Evolutionary conservation across 208 protist genomes (phyloP).

Genomic region (Leishmania major): DNA sequence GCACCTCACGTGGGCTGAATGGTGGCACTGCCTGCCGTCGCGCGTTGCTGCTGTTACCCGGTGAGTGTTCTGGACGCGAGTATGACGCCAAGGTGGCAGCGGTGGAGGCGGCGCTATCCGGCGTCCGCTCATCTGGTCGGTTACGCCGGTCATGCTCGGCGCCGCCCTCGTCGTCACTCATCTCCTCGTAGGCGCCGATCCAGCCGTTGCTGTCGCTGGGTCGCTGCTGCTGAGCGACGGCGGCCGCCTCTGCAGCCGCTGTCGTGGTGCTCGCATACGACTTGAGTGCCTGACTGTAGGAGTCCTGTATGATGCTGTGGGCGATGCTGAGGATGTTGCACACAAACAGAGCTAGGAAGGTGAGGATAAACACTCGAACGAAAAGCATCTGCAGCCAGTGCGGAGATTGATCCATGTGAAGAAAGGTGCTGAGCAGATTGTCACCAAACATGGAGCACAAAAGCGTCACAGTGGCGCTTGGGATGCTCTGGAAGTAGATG

Average conservation of each 20-base stretch:
- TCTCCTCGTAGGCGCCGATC: neutral
- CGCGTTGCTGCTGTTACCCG: neutral
- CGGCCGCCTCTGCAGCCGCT: slow-evolving; percentile 1
- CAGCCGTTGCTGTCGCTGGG: neutral
- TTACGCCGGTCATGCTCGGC: neutral
- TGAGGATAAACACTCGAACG: slow-evolving; percentile 49
- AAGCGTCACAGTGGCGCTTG: slow-evolving; percentile 43
- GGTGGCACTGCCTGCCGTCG: slow-evolving; percentile 11
- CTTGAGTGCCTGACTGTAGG: slow-evolving; percentile 49
- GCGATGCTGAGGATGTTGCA: slow-evolving; percentile 67
- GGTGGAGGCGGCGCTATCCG: neutral
- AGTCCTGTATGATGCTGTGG: slow-evolving; percentile 69
- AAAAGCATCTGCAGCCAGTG: slow-evolving; percentile 46
- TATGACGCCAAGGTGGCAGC: neutral
- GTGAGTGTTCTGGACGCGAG: neutral
- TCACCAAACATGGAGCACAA: slow-evolving; percentile 64
- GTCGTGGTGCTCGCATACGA: slow-evolving; percentile 13
- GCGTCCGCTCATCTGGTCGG: neutral
- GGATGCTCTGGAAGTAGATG: slow-evolving; percentile 39
- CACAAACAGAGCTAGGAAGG: slow-evolving; percentile 61
- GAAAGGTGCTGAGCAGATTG: slow-evolving; percentile 62
- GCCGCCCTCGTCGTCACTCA: neutral
- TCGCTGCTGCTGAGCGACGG: slow-evolving; percentile 5
- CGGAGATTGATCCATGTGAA: slow-evolving; percentile 50
- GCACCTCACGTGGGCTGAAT: neutral